phyloP scores from a whole-genome alignment of 1,284 basidiomycete species.

The Ceratobasidium sp. region DNA sequence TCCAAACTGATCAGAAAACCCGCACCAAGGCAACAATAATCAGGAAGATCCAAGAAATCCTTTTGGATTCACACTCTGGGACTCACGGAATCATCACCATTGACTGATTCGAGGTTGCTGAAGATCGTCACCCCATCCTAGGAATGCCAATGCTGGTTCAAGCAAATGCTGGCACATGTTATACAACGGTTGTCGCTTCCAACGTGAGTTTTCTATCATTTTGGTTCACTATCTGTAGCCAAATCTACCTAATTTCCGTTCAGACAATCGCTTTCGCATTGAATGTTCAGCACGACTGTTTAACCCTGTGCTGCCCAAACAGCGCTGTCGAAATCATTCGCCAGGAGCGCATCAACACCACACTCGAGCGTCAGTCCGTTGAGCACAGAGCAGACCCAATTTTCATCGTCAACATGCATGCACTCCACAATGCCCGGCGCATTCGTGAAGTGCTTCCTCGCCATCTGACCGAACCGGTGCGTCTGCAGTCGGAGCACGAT shows the following conservation, averaged over 20 bases:
- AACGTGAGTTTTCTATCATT: neutral
- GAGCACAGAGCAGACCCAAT: constrained; percentile 51
- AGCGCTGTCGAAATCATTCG: constrained; percentile 51
- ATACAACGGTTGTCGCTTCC: neutral
- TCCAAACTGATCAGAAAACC: neutral
- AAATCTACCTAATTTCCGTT: neutral
- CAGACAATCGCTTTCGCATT: constrained; percentile 51
- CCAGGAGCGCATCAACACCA: constrained; percentile 55
- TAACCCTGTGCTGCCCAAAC: constrained; percentile 45
- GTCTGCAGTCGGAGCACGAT: neutral
- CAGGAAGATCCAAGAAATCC: neutral
- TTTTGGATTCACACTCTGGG: neutral
- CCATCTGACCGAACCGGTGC: constrained; percentile 61
- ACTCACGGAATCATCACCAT: neutral
- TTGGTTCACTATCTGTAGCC: neutral
- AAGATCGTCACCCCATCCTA: neutral
- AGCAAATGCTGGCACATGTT: neutral
- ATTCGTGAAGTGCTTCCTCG: constrained; percentile 57
- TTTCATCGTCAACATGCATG: constrained; percentile 57
- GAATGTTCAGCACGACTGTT: constrained; percentile 52
- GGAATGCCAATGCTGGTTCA: constrained; percentile 15
- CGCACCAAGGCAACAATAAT: neutral
- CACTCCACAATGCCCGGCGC: constrained; percentile 58
- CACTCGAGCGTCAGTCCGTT: constrained; percentile 50
- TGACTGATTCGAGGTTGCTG: neutral